Evolutionary conservation across 768 basidiomycete species (phyloP), one percentile per base, ranked within the genome.

Genomic region (Antrodiella citrinella): DNA sequence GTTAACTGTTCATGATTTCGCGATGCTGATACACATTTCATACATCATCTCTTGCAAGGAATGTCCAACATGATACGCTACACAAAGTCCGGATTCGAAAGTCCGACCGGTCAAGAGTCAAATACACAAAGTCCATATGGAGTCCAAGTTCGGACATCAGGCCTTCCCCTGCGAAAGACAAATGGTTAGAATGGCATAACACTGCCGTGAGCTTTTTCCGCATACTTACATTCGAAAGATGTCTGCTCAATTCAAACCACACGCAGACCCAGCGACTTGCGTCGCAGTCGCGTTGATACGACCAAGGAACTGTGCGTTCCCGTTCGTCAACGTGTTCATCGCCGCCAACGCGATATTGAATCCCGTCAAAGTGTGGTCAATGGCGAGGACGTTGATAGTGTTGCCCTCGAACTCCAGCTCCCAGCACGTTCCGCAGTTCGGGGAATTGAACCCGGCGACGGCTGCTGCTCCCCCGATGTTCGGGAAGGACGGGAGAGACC

Each of bases 391-490:
- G 38, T 69, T 72, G 61, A 82, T 68, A 48, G 59, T 72, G 50
- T 52, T 70, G 19, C 68, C 68, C 4, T 69, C 68, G 62, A 72
- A 82, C 4, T 74, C 72, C 54, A 84, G 59, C 51, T 69, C 49
- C 80, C 80, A 85, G 64, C 84, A 85, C 21, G 73, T 71, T 1
- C 80, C 80, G 56, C 82, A 85, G 41, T 68, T 65, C 1, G 62
- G 52, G 1, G 79, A 82, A 59, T 78, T 70, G 64, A 66, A 83
- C 22, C 72, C 74, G 4, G 62, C 62, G 50, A 84, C 67, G 30
- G 72, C 77, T 13, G 69, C 66, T 0, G 71, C 76, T 1, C 76
- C 82, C 24, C 80, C 81, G 57, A 85, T 78, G 62, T 68, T 60
- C 0, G 82, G 81, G 69, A 81, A 86, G 43, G 64, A 65, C 2